phyloP scores from a whole-genome alignment of 2,329 filamentous ascomycete genomes.

The Gaeumannomyces sp. region DNA sequence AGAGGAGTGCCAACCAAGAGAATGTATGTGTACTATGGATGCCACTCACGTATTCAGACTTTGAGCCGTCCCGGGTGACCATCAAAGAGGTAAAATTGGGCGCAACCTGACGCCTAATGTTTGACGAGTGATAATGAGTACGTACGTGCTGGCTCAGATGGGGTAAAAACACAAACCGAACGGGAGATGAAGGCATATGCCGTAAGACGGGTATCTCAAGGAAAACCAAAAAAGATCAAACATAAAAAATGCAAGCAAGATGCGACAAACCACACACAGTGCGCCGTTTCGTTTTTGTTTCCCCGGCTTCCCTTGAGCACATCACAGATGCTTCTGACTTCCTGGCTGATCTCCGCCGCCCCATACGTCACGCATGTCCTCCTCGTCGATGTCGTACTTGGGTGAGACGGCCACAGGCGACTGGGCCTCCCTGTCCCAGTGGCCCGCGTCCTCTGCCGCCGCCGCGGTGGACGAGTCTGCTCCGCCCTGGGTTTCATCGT shows the following conservation, averaged over 20 bases:
- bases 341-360: slow-evolving; percentile 10
- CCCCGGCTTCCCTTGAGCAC: background rate
- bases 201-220: background rate
- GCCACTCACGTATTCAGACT: no score
- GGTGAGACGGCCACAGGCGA: slow-evolving; percentile 10
- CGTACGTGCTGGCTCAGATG: background rate
- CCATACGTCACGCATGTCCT: slow-evolving; percentile 18
- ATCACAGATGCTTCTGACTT: slow-evolving; percentile 8
- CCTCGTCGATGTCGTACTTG: slow-evolving; percentile 16
- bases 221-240: background rate
- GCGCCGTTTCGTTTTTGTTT: background rate
- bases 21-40: background rate
- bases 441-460: slow-evolving; percentile 17
- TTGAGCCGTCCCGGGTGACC: no score
- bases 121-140: background rate
- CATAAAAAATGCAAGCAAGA: background rate
- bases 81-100: background rate
- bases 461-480: background rate
- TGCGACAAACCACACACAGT: background rate
- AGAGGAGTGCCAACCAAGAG: background rate
- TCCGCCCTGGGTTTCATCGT: slow-evolving; percentile 8
- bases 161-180: background rate
- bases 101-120: background rate
- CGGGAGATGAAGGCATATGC: background rate
- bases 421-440: slow-evolving; percentile 13